Conservation (phyloP, 352 stramenopile species). For the Plasmopara halstedii region DNA sequence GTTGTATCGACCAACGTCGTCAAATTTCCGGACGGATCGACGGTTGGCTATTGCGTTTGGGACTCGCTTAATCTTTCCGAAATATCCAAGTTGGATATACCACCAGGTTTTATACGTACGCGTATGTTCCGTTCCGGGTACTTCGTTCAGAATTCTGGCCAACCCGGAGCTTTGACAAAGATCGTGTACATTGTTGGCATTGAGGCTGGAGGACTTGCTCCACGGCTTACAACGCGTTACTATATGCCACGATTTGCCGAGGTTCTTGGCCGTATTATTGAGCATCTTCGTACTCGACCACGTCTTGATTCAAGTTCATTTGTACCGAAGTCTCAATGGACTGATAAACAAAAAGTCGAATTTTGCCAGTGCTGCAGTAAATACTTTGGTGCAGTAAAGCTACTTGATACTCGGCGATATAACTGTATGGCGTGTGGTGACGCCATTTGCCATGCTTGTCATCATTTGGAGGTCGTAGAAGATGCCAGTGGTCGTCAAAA, state of each 20-base stretch:
- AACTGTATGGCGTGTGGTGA: constrained; percentile 49
- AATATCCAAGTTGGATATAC: constrained; percentile 26
- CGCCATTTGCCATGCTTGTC: constrained; percentile 40
- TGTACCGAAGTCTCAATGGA: constrained; percentile 23
- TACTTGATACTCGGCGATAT: constrained; percentile 22
- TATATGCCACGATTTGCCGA: constrained; percentile 31
- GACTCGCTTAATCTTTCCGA: constrained; percentile 35
- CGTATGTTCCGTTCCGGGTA: constrained; percentile 38
- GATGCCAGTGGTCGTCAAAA: constrained; percentile 20
- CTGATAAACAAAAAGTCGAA: constrained; percentile 20
- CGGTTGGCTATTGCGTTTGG: constrained; percentile 42
- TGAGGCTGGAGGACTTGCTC: constrained; percentile 26
- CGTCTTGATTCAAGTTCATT: constrained; percentile 26
- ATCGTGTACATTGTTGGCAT: constrained; percentile 36
- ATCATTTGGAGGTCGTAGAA: constrained; percentile 27
- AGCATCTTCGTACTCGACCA: constrained; percentile 18
- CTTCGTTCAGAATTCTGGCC: constrained; percentile 30
- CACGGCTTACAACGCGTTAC: constrained; percentile 27
- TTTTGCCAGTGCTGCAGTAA: constrained; percentile 38
- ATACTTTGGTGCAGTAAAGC: constrained; percentile 24
- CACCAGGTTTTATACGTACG: constrained; percentile 24
- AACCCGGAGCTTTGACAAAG: constrained; percentile 20
- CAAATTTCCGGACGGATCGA: constrained; percentile 27
- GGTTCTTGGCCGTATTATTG: constrained; percentile 29
- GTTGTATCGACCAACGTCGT: constrained; percentile 34